Conservation (phyloP, 2,329 filamentous ascomycete species). For the Phialophora verrucosa region DNA sequence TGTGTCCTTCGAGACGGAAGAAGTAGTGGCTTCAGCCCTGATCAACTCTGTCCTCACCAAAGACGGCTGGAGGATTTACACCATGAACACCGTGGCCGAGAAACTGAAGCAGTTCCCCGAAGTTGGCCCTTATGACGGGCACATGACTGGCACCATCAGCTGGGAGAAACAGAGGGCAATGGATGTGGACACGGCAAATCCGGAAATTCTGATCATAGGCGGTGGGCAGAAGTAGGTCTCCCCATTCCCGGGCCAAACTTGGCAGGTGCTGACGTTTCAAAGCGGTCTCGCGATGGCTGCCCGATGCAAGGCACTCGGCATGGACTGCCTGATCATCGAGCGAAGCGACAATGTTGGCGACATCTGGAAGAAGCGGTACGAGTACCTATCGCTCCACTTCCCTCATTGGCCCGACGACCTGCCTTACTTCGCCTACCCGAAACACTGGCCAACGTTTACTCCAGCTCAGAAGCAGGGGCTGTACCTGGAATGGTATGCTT, state of each 20-base stretch:
- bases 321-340: slow-evolving; percentile 44
- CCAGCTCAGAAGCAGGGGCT: slow-evolving; percentile 43
- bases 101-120: slow-evolving; percentile 44
- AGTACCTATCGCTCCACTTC: slow-evolving; percentile 44
- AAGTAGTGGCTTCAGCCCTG: slow-evolving; percentile 41
- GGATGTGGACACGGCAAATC: slow-evolving; percentile 40
- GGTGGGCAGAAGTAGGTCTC: slow-evolving; percentile 38
- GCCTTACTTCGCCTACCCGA: slow-evolving; percentile 44
- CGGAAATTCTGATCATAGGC: slow-evolving; percentile 40
- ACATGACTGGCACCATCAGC: slow-evolving; percentile 45
- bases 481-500: slow-evolving; percentile 43
- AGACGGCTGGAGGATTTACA: slow-evolving; percentile 46
- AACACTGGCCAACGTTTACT: slow-evolving; percentile 45
- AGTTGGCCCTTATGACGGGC: slow-evolving; percentile 42
- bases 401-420: slow-evolving; percentile 43
- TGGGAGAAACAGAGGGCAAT: slow-evolving; percentile 44
- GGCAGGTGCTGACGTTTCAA: slow-evolving; percentile 3
- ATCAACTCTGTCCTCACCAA: slow-evolving; percentile 45
- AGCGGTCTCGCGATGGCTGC: slow-evolving; percentile 41
- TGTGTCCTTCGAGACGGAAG: slow-evolving; percentile 44
- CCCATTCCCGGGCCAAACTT: no score
- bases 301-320: slow-evolving; percentile 39
- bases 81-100: slow-evolving; percentile 46
- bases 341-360: slow-evolving; percentile 41
- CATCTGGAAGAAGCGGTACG: slow-evolving; percentile 44